phyloP scores from a whole-genome alignment of 768 basidiomycete species.

The Gyrodon lividus region DNA sequence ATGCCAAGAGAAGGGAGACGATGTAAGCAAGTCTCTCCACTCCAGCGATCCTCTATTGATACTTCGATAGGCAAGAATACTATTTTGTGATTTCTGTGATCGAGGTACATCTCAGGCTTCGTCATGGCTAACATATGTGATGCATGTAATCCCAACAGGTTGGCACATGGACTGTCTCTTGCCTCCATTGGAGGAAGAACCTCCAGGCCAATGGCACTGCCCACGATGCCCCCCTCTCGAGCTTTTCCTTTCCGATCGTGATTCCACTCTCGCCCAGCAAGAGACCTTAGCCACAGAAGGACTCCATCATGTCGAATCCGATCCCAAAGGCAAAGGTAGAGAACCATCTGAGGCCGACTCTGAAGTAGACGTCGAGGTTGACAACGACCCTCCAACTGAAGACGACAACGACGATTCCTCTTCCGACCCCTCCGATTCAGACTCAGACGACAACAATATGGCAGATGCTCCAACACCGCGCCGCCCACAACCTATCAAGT shows the following conservation, averaged over 20 bases:
- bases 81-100: conserved; percentile 95
- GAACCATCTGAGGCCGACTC: conserved; percentile 21
- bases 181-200: conserved; percentile 69
- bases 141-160: conserved; percentile 39
- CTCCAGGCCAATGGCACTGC: conserved; percentile 79
- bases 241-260: conserved; percentile 7
- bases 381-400: conserved; percentile 34
- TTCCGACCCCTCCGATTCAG: conserved; percentile 31
- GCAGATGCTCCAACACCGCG: conserved; percentile 14
- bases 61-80: conserved; percentile 58
- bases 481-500: conserved; percentile 21
- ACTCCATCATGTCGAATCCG: conserved; percentile 17
- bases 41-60: conserved; percentile 21
- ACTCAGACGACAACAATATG: conserved; percentile 22
- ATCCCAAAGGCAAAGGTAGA: conserved; percentile 32
- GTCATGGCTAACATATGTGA: conserved; percentile 8
- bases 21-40: conserved; percentile 54
- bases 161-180: conserved; percentile 83
- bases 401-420: conserved; percentile 17
- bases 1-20: conserved; percentile 82
- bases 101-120: conserved; percentile 50
- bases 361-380: conserved; percentile 35
- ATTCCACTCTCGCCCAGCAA: conserved; percentile 22
- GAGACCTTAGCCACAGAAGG: conserved; percentile 44
- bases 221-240: conserved; percentile 52